Conservation (phyloP, 176 grass and related monocot genomes). For the Pharus latifolius region DNA sequence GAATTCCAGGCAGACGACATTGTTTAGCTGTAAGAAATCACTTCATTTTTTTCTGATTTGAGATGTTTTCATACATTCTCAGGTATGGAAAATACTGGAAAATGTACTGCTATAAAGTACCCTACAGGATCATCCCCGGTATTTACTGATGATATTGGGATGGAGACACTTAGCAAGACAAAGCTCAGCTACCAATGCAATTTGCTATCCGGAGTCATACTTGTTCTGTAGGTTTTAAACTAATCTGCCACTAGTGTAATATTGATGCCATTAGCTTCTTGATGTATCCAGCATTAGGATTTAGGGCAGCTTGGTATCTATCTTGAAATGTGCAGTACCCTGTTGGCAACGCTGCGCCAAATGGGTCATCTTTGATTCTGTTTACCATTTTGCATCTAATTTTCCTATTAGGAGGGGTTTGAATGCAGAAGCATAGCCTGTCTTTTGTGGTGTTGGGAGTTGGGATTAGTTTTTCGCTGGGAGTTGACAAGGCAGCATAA, state of each 20-base stretch:
- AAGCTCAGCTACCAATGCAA: not conserved
- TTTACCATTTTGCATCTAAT: not conserved
- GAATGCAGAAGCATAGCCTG: not conserved
- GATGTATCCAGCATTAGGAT: conserved; percentile 2
- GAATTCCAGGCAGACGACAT: not conserved
- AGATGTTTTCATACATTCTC: not conserved
- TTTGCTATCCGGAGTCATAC: not conserved
- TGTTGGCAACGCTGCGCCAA: not conserved
- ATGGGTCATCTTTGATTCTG: too few species aligned
- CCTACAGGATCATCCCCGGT: conserved; percentile 76
- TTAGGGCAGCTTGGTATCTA: not conserved
- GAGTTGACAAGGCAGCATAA: not conserved
- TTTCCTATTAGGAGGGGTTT: not conserved
- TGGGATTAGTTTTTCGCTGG: not conserved
- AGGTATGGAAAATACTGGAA: conserved; percentile 99
- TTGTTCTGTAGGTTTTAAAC: too few species aligned
- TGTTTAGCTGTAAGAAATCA: conserved; percentile 8
- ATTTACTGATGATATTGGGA: conserved; percentile 52
- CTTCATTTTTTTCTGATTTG: not conserved
- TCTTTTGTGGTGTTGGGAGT: not conserved
- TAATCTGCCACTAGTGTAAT: not conserved
- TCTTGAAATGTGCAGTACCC: not conserved
- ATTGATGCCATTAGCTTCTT: not conserved
- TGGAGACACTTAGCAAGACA: not conserved
- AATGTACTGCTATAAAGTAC: conserved; percentile 79